Percentiles rank a stretch among this genome's conserved stretches.
Conservation (phyloP, 2,329 filamentous ascomycete genomes). For the Penicillium sp. region DNA sequence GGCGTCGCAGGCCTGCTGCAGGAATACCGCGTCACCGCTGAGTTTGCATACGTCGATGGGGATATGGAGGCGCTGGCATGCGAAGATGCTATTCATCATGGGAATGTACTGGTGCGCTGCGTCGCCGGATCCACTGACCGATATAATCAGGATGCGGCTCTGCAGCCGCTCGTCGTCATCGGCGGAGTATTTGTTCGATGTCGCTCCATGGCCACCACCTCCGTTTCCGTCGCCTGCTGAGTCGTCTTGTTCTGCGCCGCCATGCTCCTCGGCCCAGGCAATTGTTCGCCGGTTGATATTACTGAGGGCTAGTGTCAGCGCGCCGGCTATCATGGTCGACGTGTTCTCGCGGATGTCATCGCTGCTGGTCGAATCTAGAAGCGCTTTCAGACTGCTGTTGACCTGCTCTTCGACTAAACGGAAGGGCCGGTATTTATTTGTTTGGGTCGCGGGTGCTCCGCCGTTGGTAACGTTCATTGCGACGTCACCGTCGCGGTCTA, state of each 20-base stretch:
- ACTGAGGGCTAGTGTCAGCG: slow-evolving; percentile 81
- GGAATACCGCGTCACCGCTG: slow-evolving; percentile 80
- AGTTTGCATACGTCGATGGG: slow-evolving; percentile 91
- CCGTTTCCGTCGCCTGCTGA: slow-evolving; percentile 37
- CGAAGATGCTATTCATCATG: slow-evolving; percentile 98
- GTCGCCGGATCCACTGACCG: slow-evolving; percentile 85
- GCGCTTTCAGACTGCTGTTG: slow-evolving; percentile 67
- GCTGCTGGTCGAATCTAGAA: slow-evolving; percentile 68
- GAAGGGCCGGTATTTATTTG: slow-evolving; percentile 94
- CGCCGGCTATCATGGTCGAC: slow-evolving; percentile 86
- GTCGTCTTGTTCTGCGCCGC: slow-evolving; percentile 39
- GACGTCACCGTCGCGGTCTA: slow-evolving; percentile 51
- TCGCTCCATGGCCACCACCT: slow-evolving; percentile 20
- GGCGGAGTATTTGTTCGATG: slow-evolving; percentile 22
- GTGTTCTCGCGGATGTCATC: slow-evolving; percentile 61
- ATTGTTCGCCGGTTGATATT: slow-evolving; percentile 84
- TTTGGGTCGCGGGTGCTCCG: slow-evolving; percentile 42
- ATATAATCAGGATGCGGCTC: slow-evolving; percentile 83
- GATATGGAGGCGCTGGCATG: slow-evolving; percentile 81
- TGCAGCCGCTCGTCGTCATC: slow-evolving; percentile 54
- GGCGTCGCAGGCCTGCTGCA: slow-evolving; percentile 84
- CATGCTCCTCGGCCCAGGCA: slow-evolving; percentile 60
- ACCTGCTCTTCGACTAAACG: slow-evolving; percentile 81
- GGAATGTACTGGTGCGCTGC: slow-evolving; percentile 90
- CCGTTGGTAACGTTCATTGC: slow-evolving; percentile 54